These are phyloP conservation scores for Microstegium vimineum DNA, from an alignment of 176 grass and related monocot genomes.

Conservation along the genomic window DNA sequence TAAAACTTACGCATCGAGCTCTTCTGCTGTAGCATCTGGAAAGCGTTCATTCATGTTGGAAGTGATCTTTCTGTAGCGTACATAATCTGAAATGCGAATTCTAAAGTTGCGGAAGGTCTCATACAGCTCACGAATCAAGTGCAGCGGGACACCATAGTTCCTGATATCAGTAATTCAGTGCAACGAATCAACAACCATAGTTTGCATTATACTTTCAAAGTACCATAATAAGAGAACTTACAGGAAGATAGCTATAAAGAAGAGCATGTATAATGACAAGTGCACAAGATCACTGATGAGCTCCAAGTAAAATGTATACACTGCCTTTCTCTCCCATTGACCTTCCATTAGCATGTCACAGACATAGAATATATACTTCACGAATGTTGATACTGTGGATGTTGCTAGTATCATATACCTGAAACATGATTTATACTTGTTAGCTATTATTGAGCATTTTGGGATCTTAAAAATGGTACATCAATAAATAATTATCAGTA, in stretches of 20 bases:
- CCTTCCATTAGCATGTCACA: constrained; percentile 94
- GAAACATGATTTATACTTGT: constrained; percentile 28
- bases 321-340: constrained; percentile 96
- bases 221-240: constrained; percentile 46
- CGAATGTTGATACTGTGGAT: constrained; percentile 78
- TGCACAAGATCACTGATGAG: constrained; percentile 93
- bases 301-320: constrained; percentile 98
- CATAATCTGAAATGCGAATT: constrained; percentile 76
- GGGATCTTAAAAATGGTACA: not conserved
- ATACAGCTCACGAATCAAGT: constrained; percentile 92
- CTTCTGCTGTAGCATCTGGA: constrained; percentile 79
- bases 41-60: constrained; percentile 99
- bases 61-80: constrained; percentile 92
- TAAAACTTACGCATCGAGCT: constrained; percentile 67
- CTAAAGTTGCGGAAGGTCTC: constrained; percentile 96
- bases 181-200: not conserved
- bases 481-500: not conserved
- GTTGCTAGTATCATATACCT: constrained; percentile 96
- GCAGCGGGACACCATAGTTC: constrained; percentile 94
- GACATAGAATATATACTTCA: constrained; percentile 97
- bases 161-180: constrained; percentile 59
- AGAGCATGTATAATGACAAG: constrained; percentile 92
- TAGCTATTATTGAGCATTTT: constrained; percentile 9
- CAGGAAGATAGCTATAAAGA: constrained; percentile 91
- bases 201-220: not conserved